phyloP scores from a whole-genome alignment of 1,139 yeast species.

The Eremothecium coryli region DNA sequence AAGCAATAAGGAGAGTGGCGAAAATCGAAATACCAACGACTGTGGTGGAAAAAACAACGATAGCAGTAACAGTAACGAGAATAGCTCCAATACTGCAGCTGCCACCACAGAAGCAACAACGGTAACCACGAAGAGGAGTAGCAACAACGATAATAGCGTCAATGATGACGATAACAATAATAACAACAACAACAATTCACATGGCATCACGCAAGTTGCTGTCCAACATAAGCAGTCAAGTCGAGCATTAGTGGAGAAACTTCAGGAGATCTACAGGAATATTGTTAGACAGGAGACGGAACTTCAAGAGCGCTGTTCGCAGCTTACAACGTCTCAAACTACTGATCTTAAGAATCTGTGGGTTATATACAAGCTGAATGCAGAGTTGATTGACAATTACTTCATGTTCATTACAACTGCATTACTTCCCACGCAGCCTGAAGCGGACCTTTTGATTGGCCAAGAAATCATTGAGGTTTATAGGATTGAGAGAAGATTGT shows the following conservation, averaged over 20 bases:
- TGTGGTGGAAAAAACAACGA: conserved; percentile 11
- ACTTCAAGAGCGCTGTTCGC: conserved; percentile 56
- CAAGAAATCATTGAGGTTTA: conserved; percentile 65
- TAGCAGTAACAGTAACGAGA: conserved; percentile 12
- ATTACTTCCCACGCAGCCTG: conserved; percentile 58
- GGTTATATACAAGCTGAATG: conserved; percentile 61
- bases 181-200: conserved; percentile 15
- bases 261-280: conserved; percentile 64
- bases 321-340: conserved; percentile 37
- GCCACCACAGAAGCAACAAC: conserved; percentile 9
- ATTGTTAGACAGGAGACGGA: conserved; percentile 61
- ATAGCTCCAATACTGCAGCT: conserved; percentile 7
- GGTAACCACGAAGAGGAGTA: conserved; percentile 12
- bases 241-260: conserved; percentile 57
- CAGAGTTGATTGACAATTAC: conserved; percentile 57
- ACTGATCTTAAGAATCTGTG: conserved; percentile 52
- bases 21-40: conserved; percentile 4
- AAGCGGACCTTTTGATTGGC: conserved; percentile 36
- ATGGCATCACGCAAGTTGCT: conserved; percentile 27
- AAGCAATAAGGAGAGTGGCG: conserved; percentile 6
- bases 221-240: conserved; percentile 51
- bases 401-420: conserved; percentile 65
- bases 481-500: conserved; percentile 66
- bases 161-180: conserved; percentile 11
- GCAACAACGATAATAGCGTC: conserved; percentile 13